phyloP scores from a whole-genome alignment of 192 early-diverging fungal genomes.

The Podila horticola region DNA sequence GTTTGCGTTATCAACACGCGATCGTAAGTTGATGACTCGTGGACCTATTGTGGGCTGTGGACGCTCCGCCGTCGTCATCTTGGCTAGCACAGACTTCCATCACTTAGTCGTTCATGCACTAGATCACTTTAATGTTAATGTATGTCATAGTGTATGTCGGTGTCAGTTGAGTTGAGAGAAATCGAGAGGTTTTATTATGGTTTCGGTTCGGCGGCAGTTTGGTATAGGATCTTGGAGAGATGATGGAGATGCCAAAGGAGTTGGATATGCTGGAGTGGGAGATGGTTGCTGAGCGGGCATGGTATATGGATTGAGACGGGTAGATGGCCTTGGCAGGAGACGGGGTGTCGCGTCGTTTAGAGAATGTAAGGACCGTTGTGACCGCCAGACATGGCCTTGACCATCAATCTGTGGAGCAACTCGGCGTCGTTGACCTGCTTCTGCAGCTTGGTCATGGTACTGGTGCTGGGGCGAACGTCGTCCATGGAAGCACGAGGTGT shows the following conservation, averaged over 20 bases:
- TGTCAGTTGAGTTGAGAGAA: no score
- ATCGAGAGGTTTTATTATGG: neutral
- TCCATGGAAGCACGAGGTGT: conserved; percentile 11
- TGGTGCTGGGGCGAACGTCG: neutral
- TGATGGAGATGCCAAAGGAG: neutral
- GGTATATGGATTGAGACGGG: neutral
- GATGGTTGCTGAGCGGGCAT: neutral
- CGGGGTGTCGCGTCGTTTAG: neutral
- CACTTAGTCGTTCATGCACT: no score
- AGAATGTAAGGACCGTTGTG: conserved; percentile 26
- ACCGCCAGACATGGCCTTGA: conserved; percentile 11
- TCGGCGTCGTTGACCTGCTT: conserved; percentile 1
- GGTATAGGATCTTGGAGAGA: neutral
- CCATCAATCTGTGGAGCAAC: conserved; percentile 2
- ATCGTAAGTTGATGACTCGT: no score
- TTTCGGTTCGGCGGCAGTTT: neutral
- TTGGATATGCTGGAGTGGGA: neutral
- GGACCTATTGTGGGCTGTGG: no score
- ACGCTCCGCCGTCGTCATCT: no score
- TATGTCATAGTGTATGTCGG: no score
- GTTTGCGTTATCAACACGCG: no score
- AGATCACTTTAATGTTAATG: no score
- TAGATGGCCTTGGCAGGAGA: neutral
- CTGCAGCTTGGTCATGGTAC: conserved; percentile 1
- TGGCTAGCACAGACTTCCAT: no score